Percentiles rank a stretch among this genome's conserved stretches.
Evolutionary conservation across 805 yeast genomes (phyloP).

Genomic region (Starmerella sp.): DNA sequence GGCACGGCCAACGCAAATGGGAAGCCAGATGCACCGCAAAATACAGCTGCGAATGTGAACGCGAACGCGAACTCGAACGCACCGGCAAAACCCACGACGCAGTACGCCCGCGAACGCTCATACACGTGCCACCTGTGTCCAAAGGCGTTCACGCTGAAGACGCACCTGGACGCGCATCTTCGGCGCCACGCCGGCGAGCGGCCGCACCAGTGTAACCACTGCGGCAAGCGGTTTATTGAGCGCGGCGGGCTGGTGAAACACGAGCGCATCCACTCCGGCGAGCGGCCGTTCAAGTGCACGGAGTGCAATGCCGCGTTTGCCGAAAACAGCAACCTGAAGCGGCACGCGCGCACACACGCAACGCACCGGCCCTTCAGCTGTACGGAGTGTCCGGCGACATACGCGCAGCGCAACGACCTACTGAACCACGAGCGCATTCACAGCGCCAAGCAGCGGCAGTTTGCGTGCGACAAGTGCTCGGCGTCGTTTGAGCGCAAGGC

Average conservation of each 20-base stretch:
- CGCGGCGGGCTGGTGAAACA: neutral
- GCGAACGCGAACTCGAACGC: no score
- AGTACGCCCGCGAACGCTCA: neutral
- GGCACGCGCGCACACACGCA: neutral
- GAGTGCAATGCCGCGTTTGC: neutral
- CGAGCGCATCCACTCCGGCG: neutral
- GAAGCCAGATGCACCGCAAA: no score
- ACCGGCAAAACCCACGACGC: neutral
- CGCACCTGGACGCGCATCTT: neutral
- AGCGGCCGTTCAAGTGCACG: neutral
- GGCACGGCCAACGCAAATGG: no score
- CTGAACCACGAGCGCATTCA: neutral
- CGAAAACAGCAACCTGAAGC: neutral
- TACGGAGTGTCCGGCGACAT: neutral
- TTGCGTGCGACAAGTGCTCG: neutral
- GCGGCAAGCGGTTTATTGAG: neutral
- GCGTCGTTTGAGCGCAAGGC: neutral
- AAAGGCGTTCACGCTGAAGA: neutral
- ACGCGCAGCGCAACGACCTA: neutral
- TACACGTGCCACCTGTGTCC: neutral
- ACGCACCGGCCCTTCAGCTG: neutral
- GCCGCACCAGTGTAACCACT: neutral
- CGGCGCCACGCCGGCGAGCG: neutral
- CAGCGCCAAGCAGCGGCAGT: neutral
- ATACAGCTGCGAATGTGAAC: no score